Conservation (phyloP, 305 asterid genomes). For the Coffea humblotiana region DNA sequence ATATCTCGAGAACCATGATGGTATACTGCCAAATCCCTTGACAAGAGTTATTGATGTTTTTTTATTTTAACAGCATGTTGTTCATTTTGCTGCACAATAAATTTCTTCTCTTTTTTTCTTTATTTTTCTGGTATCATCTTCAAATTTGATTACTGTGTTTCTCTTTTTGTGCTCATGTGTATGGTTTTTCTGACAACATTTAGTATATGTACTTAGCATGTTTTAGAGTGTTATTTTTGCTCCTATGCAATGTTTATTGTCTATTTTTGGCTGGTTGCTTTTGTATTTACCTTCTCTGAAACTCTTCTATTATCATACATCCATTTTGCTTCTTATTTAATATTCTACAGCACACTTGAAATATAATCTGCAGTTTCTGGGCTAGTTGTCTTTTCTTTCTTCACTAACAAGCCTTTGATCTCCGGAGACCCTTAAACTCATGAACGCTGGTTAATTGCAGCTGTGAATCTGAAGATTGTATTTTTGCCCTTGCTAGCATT, state of each 20-base stretch:
- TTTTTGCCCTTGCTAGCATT: conserved; percentile 84
- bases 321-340: background rate
- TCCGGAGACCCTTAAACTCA: conserved; percentile 21
- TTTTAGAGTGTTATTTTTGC: background rate
- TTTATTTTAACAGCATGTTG: background rate
- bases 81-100: background rate
- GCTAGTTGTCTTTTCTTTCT: background rate
- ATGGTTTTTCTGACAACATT: background rate
- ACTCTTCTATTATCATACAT: background rate
- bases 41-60: background rate
- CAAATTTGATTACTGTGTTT: background rate
- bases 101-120: background rate
- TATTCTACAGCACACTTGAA: background rate
- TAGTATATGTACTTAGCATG: background rate
- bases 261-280: background rate
- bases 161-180: background rate
- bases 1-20: conserved; percentile 60
- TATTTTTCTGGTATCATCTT: background rate
- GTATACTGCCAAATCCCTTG: conserved; percentile 40
- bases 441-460: conserved; percentile 47
- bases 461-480: conserved; percentile 87
- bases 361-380: background rate
- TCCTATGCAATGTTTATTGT: background rate
- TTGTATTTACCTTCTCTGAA: background rate
- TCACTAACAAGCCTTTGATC: background rate